Base-by-base conservation (phyloP, 2,329 filamentous ascomycete genomes). In the Botrytis squamosa region DNA sequence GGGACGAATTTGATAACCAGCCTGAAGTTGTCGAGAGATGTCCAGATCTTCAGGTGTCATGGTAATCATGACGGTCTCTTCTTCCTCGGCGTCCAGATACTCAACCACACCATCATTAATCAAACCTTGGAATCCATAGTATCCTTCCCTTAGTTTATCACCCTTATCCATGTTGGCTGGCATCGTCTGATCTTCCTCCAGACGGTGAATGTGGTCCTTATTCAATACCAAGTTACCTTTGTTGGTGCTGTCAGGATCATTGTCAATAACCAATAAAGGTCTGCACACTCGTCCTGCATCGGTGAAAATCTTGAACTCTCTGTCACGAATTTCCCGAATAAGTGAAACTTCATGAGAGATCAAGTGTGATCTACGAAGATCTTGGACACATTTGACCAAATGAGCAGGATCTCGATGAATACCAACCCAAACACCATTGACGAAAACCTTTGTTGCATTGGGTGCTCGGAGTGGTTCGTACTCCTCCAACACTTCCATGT, bases 241-340 rank as follows among this genome's bases (percentile, higher is more conserved):
- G 75, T 93, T 93, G 9, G 88, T 84, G 76, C 93, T 93, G 73
- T 92, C 90, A 16, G 86, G 85, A 73, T 97, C 91, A 80, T 95
- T 96, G 79, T 98, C 94, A 55, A 99, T 92, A 18, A 97, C 95
- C 81, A 97, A 98, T 8, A 98, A 85, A 0, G 96, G 96, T 76
- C 96, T 90, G 86, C 96, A 97, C 72, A 99, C 95, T 83, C 96
- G 91, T 42, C 96, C 96, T 60, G 95, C 95, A 82, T 99, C 96
- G 4, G 95, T 98, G 83, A 98, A 98, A 79, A 99, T 95, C 84
- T 97, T 97, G 88, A 99, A 98, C 83, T 99, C 96, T 79, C 95
- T 90, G 80, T 99, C 96, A 82, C 97, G 91, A 79, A 99, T 98
- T 81, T 99, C 96, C 81, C 96, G 91, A 80, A 99, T 93, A 79